phyloP scores from a whole-genome alignment of 805 yeast genomes.

The Cyberlindnera suaveolens region DNA sequence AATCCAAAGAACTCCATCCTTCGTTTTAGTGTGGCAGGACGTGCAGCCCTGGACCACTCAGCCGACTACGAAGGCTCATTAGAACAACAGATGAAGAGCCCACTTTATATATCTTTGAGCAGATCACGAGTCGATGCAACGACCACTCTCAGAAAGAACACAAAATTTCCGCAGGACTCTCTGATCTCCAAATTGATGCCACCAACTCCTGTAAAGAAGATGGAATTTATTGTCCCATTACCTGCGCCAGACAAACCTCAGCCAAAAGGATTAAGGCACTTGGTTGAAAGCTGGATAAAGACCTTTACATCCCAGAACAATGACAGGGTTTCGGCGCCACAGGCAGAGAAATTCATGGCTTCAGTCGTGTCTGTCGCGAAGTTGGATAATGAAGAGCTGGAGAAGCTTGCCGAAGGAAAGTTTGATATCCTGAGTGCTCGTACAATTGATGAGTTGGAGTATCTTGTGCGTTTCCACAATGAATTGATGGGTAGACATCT shows the following conservation, averaged over 20 bases:
- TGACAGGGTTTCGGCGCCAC: conserved; percentile 5
- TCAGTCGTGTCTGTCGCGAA: conserved; percentile 24
- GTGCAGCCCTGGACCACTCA: conserved; percentile 2
- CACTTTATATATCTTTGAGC: conserved; percentile 18
- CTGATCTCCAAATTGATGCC: conserved; percentile 44
- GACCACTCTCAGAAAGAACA: conserved; percentile 18
- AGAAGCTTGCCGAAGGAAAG: conserved; percentile 32
- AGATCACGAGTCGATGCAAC: conserved; percentile 12
- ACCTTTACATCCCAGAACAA: conserved; percentile 11
- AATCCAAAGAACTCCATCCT: conserved; percentile 22
- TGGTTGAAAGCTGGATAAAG: conserved; percentile 19
- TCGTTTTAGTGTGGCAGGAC: conserved; percentile 12
- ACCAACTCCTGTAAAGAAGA: conserved; percentile 61
- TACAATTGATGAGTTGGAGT: conserved; percentile 63
- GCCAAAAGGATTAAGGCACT: conserved; percentile 18
- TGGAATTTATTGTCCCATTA: conserved; percentile 37
- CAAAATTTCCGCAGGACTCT: conserved; percentile 41
- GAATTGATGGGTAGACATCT: conserved; percentile 26
- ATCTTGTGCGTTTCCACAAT: conserved; percentile 41
- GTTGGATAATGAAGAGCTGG: conserved; percentile 26
- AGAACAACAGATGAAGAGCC: conserved; percentile 4
- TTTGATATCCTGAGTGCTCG: conserved; percentile 66
- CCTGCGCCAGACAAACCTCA: conserved; percentile 20
- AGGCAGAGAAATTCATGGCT: conserved; percentile 21
- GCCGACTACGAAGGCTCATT: conserved; percentile 3